Evolutionary conservation across 768 basidiomycete species (phyloP).

Genomic region (Boletellus emodensis): DNA sequence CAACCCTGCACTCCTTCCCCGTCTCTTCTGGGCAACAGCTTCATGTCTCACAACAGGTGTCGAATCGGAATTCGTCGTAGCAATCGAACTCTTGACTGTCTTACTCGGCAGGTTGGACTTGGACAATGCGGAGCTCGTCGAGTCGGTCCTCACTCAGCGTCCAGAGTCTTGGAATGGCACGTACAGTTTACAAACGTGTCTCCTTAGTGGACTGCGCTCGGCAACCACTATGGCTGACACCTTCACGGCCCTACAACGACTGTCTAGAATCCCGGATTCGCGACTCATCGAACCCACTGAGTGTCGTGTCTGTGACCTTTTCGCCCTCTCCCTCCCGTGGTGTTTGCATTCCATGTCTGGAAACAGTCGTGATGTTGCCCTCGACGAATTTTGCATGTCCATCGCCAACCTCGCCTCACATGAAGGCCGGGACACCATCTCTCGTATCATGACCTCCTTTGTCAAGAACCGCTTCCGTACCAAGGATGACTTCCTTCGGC

Average conservation of each 20-base stretch:
- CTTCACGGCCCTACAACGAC: constrained; percentile 59
- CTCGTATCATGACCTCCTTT: constrained; percentile 86
- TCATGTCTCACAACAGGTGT: constrained; percentile 82
- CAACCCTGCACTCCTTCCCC: constrained; percentile 63
- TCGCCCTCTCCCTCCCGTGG: constrained; percentile 82
- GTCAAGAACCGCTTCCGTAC: constrained; percentile 85
- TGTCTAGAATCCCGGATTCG: constrained; percentile 57
- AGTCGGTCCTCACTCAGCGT: constrained; percentile 62
- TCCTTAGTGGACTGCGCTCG: constrained; percentile 79
- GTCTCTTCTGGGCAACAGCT: constrained; percentile 82
- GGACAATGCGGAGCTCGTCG: constrained; percentile 60
- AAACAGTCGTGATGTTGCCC: constrained; percentile 52
- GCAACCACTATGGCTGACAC: constrained; percentile 63
- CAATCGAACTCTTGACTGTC: constrained; percentile 58
- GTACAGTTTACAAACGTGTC: constrained; percentile 60
- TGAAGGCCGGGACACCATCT: constrained; percentile 74
- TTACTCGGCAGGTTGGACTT: constrained; percentile 69
- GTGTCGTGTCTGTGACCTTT: constrained; percentile 75
- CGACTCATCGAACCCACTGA: constrained; percentile 68
- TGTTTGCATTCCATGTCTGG: constrained; percentile 75
- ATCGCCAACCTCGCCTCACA: constrained; percentile 67
- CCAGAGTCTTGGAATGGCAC: constrained; percentile 70
- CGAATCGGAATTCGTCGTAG: constrained; percentile 72
- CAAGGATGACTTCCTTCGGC: constrained; percentile 89
- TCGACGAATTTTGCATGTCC: constrained; percentile 70